These are phyloP conservation scores for Aspergillus diversus DNA, from an alignment of 495 filamentous ascomycete species.

Conservation along the genomic window DNA sequence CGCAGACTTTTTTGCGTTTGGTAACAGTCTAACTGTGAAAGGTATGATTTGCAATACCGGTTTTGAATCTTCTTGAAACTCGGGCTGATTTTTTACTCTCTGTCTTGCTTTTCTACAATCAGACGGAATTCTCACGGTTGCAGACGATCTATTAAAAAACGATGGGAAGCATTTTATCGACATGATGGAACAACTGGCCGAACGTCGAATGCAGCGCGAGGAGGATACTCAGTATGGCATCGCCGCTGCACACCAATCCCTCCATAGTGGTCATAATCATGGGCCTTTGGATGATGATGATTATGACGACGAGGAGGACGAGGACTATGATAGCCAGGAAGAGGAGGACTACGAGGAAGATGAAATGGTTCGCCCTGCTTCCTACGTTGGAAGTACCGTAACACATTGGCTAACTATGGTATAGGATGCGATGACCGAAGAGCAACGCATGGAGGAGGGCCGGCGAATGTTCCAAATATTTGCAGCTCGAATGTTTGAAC, in stretches of 20 bases:
- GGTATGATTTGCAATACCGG: slow-evolving; percentile 56
- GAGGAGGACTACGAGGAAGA: slow-evolving; percentile 86
- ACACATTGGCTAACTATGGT: slow-evolving; percentile 33
- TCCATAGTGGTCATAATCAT: slow-evolving; percentile 66
- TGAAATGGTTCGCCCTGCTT: slow-evolving; percentile 64
- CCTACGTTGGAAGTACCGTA: slow-evolving; percentile 14
- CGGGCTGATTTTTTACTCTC: slow-evolving; percentile 29
- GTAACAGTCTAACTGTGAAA: slow-evolving; percentile 95
- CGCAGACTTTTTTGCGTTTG: slow-evolving; percentile 93
- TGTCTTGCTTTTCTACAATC: slow-evolving; percentile 28
- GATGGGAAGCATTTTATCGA: slow-evolving; percentile 99
- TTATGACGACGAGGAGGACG: slow-evolving; percentile 80
- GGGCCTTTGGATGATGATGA: slow-evolving; percentile 73
- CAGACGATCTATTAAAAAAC: slow-evolving; percentile 97
- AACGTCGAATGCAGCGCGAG: slow-evolving; percentile 95
- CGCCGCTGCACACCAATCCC: slow-evolving; percentile 59
- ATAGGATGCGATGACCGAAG: slow-evolving; percentile 94
- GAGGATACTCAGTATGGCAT: slow-evolving; percentile 80
- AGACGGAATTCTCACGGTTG: slow-evolving; percentile 98
- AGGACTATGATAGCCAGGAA: slow-evolving; percentile 84
- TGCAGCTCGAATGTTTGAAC: slow-evolving; percentile 98
- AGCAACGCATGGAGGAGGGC: slow-evolving; percentile 98
- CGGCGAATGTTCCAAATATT: slow-evolving; percentile 99
- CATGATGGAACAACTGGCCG: slow-evolving; percentile 99
- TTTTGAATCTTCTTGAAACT: slow-evolving; percentile 17